Percentiles rank a stretch among this genome's conserved stretches.
phyloP scores from a whole-genome alignment of 805 yeast species.

The Scheffersomyces ergatensis region DNA sequence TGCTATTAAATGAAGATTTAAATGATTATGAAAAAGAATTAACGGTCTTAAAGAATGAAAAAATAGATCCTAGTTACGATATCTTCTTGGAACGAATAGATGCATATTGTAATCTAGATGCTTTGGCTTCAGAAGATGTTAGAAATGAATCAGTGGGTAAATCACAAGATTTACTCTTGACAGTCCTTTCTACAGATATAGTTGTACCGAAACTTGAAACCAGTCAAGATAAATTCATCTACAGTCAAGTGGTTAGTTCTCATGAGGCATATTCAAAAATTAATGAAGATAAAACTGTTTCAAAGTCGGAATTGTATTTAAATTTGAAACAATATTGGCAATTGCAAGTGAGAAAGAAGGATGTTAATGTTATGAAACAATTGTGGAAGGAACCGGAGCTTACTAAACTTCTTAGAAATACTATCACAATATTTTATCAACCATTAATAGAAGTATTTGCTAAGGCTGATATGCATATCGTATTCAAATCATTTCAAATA shows the following conservation, averaged over 20 bases:
- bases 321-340: conserved; percentile 61
- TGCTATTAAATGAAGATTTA: conserved; percentile 73
- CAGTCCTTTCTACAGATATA: conserved; percentile 18
- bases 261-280: conserved; percentile 15
- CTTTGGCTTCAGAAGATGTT: conserved; percentile 11
- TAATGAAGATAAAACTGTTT: conserved; percentile 7
- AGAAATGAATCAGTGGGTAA: conserved; percentile 22
- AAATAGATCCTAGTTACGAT: conserved; percentile 24
- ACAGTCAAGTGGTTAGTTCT: conserved; percentile 13
- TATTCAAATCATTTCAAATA: conserved; percentile 35
- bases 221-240: conserved; percentile 2
- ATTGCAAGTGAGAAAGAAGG: conserved; percentile 64
- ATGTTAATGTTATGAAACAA: conserved; percentile 70
- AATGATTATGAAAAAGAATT: conserved; percentile 58
- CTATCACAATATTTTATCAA: conserved; percentile 48
- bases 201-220: conserved; percentile 17
- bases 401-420: conserved; percentile 68
- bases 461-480: conserved; percentile 36
- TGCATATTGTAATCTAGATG: conserved; percentile 15
- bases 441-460: conserved; percentile 38
- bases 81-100: conserved; percentile 25
- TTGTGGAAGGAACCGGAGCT: conserved; percentile 86
- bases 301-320: conserved; percentile 39
- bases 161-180: conserved; percentile 20
- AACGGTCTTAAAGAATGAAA: conserved; percentile 39